Conservation (phyloP, 108 stramenopile species). For the Stephanodiscus triporus region DNA sequence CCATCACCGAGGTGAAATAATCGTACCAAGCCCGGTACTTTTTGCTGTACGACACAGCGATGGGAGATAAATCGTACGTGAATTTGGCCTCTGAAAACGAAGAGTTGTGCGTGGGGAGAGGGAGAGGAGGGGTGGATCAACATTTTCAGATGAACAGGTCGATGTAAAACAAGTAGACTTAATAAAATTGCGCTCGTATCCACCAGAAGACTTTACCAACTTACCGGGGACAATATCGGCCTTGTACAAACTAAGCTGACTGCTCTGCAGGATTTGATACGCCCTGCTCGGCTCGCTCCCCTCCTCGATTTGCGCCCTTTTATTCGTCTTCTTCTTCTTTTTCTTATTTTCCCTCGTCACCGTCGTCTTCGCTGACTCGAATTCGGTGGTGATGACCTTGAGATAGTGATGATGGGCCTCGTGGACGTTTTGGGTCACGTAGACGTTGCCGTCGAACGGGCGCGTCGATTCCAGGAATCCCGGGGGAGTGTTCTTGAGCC, state of each 20-base stretch:
- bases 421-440: conserved; percentile 81
- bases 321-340: neutral
- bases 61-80: conserved; percentile 87
- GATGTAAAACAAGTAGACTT: neutral
- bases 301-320: neutral
- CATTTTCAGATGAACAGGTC: neutral
- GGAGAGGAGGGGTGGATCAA: neutral
- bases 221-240: conserved; percentile 67
- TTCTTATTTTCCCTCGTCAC: neutral
- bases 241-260: conserved; percentile 77
- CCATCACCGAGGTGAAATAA: conserved; percentile 93
- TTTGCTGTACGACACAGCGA: conserved; percentile 78
- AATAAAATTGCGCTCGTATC: neutral
- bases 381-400: conserved; percentile 91
- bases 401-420: conserved; percentile 97
- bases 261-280: conserved; percentile 81
- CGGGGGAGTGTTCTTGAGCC: conserved; percentile 49
- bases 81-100: conserved; percentile 76
- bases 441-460: conserved; percentile 88
- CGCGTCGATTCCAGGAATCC: conserved; percentile 59
- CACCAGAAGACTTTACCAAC: neutral
- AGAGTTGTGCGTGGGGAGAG: neutral
- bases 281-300: conserved; percentile 30
- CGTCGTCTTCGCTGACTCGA: conserved; percentile 33
- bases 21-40: conserved; percentile 87